A percentile compares a stretch with the other conserved stretches of the same genome.
These are phyloP conservation scores for Phylloporus sp. DNA, from an alignment of 768 basidiomycete species.

Conservation along the genomic window DNA sequence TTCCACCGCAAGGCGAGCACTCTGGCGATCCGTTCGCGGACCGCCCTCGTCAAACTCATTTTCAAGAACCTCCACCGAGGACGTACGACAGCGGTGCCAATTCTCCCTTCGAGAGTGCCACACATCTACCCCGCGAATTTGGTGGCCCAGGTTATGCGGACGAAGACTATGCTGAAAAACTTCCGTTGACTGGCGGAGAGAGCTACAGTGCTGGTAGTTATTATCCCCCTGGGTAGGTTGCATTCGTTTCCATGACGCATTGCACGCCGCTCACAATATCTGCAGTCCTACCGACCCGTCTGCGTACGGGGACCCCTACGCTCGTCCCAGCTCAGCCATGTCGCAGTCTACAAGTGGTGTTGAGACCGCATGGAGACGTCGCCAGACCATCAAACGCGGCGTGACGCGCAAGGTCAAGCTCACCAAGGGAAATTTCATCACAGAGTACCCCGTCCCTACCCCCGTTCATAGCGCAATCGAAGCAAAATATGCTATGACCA, in stretches of 20 bases:
- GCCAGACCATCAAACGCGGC: slow-evolving; percentile 88
- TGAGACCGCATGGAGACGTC: slow-evolving; percentile 63
- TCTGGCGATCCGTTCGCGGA: slow-evolving; percentile 72
- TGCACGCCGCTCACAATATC: slow-evolving; percentile 7
- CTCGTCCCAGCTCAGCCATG: slow-evolving; percentile 46
- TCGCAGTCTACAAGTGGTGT: slow-evolving; percentile 52
- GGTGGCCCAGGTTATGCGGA: slow-evolving; percentile 46
- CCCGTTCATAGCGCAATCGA: slow-evolving; percentile 82
- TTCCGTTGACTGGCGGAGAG: slow-evolving; percentile 61
- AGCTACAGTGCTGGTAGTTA: slow-evolving; percentile 51
- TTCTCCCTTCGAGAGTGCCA: slow-evolving; percentile 54
- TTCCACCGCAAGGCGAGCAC: slow-evolving; percentile 29
- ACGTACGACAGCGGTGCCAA: slow-evolving; percentile 37
- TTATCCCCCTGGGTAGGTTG: slow-evolving; percentile 69
- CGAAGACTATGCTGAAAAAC: slow-evolving; percentile 73
- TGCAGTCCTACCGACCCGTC: slow-evolving; percentile 50
- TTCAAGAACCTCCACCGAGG: slow-evolving; percentile 51
- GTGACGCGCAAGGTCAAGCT: slow-evolving; percentile 94
- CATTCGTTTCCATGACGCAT: background rate
- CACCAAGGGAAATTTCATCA: slow-evolving; percentile 88
- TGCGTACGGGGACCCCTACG: slow-evolving; percentile 64
- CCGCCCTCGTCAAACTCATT: slow-evolving; percentile 52
- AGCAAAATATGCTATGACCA: slow-evolving; percentile 64
- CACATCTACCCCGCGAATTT: slow-evolving; percentile 51
- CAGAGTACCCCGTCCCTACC: slow-evolving; percentile 83